Base-by-base conservation (phyloP, 1,139 yeast genomes). In the Barnettozyma hawaiiensis region DNA sequence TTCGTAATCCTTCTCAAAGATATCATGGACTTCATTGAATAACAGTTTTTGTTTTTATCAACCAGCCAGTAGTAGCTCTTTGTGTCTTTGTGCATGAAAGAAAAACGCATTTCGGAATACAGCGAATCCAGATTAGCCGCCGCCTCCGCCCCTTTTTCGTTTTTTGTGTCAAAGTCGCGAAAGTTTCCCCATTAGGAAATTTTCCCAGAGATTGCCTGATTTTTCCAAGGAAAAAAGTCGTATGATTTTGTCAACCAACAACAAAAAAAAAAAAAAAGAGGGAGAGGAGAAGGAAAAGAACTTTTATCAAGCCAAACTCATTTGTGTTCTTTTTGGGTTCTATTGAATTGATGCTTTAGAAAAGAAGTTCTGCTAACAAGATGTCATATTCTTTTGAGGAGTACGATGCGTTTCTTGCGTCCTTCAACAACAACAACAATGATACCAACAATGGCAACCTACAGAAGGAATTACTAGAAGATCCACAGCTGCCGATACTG, bases 321-420 rank as follows among this genome's bases (percentile, higher is more conserved):
- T n/a, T n/a, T n/a, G n/a, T n/a, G n/a, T n/a, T n/a, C n/a, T n/a
- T n/a, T n/a, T n/a, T n/a, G n/a, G n/a, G n/a, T n/a, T n/a, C n/a
- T n/a, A n/a, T n/a, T n/a, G n/a, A n/a, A n/a, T n/a, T 7, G 11
- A 21, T 34, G 29, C 12, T 6, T 26, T 26, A 26, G n/a, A n/a
- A n/a, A n/a, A 8, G n/a, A 12, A 26, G 15, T 22, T 9, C 23
- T 26, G 8, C 14, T 10, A 26, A 26, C 16, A 10, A 26, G 29
- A 55, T 53, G 56, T 28, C 57, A 1, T 56, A 55, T 46, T 50
- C 57, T 1, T 56, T 58, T 37, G 61, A 59, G 23, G 61, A 59
- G 46, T 58, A 59, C 47, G 63, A 58, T 36, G 54, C 58, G 28
- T 55, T 59, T 34, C 43, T 59, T 15, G 55, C 59, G 12, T 53